These are phyloP conservation scores for Colletotrichum scovillei DNA, from an alignment of 2,329 filamentous ascomycete genomes.

Conservation along the genomic window DNA sequence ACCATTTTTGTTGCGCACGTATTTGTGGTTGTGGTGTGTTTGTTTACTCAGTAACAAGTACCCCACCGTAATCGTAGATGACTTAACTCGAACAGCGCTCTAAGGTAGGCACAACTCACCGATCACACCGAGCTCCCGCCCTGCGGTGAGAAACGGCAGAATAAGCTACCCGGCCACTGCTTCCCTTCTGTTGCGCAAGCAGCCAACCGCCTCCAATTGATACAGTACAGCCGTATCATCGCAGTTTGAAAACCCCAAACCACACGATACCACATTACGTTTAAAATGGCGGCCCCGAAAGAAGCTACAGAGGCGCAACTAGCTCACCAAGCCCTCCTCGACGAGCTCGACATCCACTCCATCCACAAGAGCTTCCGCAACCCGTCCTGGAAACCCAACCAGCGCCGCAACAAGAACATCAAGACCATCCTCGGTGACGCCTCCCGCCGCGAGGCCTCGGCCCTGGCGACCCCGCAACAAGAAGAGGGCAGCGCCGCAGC, in stretches of 20 bases:
- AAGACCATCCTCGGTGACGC: slow-evolving; percentile 95
- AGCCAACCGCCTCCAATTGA: neutral
- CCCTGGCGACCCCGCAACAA: slow-evolving; percentile 78
- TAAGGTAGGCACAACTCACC: neutral
- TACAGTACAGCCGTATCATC: neutral
- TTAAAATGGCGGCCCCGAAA: slow-evolving; percentile 71
- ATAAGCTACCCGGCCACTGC: slow-evolving; percentile 28
- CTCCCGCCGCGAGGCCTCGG: slow-evolving; percentile 82
- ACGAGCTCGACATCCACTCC: slow-evolving; percentile 90
- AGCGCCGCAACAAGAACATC: slow-evolving; percentile 98
- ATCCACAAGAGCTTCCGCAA: slow-evolving; percentile 92
- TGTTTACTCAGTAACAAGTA: slow-evolving; percentile 15
- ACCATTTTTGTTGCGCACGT: slow-evolving; percentile 30
- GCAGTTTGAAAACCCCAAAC: neutral
- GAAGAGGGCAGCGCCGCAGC: slow-evolving; percentile 80
- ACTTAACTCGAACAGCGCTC: neutral
- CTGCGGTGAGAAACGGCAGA: slow-evolving; percentile 34
- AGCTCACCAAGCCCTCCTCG: slow-evolving; percentile 86
- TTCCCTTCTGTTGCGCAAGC: neutral
- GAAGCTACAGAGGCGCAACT: slow-evolving; percentile 81
- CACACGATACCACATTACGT: slow-evolving; percentile 53
- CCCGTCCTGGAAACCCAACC: slow-evolving; percentile 88
- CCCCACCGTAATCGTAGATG: neutral
- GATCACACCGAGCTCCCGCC: slow-evolving; percentile 3
- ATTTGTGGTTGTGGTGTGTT: slow-evolving; percentile 4